Evolutionary conservation across 2,329 filamentous ascomycete genomes (phyloP).

Genomic region (Penicillium crustosum): DNA sequence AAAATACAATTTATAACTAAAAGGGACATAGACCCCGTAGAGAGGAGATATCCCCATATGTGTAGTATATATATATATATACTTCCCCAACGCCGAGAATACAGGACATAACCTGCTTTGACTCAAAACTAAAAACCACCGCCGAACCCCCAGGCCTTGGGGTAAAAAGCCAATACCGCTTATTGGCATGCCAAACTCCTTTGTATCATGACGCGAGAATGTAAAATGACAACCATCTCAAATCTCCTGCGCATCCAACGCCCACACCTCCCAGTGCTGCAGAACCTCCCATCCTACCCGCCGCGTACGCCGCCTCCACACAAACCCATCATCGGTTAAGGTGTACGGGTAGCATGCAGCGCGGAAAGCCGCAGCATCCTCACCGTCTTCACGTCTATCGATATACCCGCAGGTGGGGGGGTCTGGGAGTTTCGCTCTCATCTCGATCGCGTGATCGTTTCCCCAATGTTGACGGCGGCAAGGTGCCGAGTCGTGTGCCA

Average conservation of each 20-base stretch:
- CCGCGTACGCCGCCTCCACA: conserved; percentile 36
- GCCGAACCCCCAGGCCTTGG: not conserved
- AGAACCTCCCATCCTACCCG: conserved; percentile 44
- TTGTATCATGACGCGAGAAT: not conserved
- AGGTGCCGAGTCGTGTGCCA: not conserved
- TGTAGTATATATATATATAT: not conserved
- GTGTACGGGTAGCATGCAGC: conserved; percentile 12
- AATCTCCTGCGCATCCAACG: conserved; percentile 42
- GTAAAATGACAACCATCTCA: not conserved
- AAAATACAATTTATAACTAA: not conserved
- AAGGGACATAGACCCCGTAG: not conserved
- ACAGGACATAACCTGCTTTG: not conserved
- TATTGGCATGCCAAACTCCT: conserved; percentile 1
- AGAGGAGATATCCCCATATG: not conserved
- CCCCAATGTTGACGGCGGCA: conserved; percentile 25
- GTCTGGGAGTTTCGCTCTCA: conserved; percentile 2
- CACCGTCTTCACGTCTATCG: not conserved
- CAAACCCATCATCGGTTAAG: conserved; percentile 21
- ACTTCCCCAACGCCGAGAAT: not conserved
- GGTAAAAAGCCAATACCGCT: not conserved
- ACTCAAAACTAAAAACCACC: not conserved
- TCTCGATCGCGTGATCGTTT: conserved; percentile 27
- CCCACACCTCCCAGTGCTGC: conserved; percentile 47
- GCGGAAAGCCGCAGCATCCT: not conserved
- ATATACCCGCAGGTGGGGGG: not conserved